Evolutionary conservation across 1,139 yeast species (phyloP).

Genomic region (Yamadazyma pseudoaaseri): DNA sequence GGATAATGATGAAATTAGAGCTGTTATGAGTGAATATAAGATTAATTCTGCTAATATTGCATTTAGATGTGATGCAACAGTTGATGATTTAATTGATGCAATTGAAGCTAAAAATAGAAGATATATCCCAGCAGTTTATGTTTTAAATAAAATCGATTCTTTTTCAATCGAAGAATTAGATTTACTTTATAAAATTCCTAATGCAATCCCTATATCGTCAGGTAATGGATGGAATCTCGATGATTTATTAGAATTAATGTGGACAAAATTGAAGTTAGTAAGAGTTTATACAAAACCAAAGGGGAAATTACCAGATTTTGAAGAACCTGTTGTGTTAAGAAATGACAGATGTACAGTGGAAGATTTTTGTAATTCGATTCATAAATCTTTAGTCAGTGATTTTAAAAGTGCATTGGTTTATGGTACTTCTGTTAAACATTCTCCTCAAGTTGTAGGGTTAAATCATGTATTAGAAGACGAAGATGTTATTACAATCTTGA

Average conservation of each 20-base stretch:
- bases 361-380: constrained; percentile 96
- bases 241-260: constrained; percentile 89
- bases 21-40: constrained; percentile 93
- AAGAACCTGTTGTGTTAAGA: constrained; percentile 90
- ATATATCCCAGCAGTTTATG: constrained; percentile 93
- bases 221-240: constrained; percentile 97
- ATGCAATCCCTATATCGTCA: constrained; percentile 95
- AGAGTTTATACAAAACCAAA: constrained; percentile 97
- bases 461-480: constrained; percentile 83
- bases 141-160: constrained; percentile 91
- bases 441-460: constrained; percentile 95
- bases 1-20: constrained; percentile 89
- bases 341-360: constrained; percentile 81
- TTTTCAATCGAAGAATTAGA: constrained; percentile 92
- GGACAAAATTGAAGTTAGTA: constrained; percentile 86
- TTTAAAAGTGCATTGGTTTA: constrained; percentile 89
- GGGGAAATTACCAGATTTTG: constrained; percentile 90
- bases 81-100: constrained; percentile 93
- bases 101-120: constrained; percentile 86
- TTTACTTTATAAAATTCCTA: constrained; percentile 83
- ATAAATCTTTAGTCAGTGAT: constrained; percentile 88
- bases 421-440: constrained; percentile 94
- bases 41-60: constrained; percentile 97
- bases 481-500: constrained; percentile 93
- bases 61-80: constrained; percentile 95